Conservation (phyloP, 129 eudicot genomes). For the Chrysanthemum makinoi region DNA sequence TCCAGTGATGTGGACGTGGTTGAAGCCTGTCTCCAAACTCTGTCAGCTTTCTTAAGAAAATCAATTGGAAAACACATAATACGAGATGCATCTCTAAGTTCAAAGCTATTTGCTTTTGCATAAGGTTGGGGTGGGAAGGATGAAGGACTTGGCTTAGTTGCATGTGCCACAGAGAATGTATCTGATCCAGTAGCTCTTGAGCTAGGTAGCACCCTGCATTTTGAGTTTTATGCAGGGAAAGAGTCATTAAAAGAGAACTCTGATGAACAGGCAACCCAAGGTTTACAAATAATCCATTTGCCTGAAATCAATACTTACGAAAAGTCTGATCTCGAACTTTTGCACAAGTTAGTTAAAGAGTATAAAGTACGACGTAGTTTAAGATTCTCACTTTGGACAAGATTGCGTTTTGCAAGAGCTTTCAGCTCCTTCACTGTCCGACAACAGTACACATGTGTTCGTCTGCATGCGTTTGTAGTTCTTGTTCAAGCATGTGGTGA, state of each 20-base stretch:
- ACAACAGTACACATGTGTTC: constrained; percentile 86
- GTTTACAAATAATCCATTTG: constrained; percentile 76
- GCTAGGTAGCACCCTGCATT: constrained; percentile 32
- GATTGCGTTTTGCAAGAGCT: too few species aligned
- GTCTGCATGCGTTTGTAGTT: constrained; percentile 84
- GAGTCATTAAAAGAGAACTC: too few species aligned
- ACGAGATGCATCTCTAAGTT: constrained; percentile 68
- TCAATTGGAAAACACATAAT: constrained; percentile 76
- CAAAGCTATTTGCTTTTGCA: constrained; percentile 85
- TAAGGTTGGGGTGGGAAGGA: constrained; percentile 99
- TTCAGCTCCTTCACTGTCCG: constrained; percentile 53
- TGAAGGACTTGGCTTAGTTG: constrained; percentile 88
- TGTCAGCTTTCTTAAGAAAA: constrained; percentile 28
- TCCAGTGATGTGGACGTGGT: constrained; percentile 85
- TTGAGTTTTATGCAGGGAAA: constrained; percentile 61
- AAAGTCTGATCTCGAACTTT: constrained; percentile 75
- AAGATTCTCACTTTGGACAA: too few species aligned
- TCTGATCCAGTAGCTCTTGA: too few species aligned
- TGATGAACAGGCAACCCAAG: constrained; percentile 44
- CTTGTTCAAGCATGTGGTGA: constrained; percentile 90
- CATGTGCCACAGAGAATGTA: constrained; percentile 44
- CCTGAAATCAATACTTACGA: constrained; percentile 47
- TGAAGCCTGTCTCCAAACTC: constrained; percentile 87
- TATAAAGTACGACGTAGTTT: too few species aligned
- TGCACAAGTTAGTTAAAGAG: constrained; percentile 18